A percentile compares a stretch with the other conserved stretches of the same genome.
Conservation (phyloP, 2,329 filamentous ascomycete genomes). For the Nannizziopsis barbatae region DNA sequence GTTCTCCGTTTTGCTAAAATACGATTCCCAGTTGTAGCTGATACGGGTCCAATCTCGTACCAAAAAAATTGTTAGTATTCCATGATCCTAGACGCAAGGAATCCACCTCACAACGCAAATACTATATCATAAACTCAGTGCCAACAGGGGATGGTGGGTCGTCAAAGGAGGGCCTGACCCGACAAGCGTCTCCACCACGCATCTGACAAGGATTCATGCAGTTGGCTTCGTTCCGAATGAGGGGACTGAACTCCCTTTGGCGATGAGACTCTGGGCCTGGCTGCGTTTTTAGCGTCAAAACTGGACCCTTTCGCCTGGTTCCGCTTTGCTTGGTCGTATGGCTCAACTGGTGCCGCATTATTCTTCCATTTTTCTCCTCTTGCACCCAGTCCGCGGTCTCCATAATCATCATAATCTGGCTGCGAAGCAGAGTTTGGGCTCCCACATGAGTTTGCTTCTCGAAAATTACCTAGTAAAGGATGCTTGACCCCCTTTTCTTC, state of each 20-base stretch:
- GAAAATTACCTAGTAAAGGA: slow-evolving; percentile 7
- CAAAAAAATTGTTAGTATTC: background rate
- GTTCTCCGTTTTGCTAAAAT: background rate
- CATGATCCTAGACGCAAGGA: background rate
- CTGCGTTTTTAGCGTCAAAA: slow-evolving; percentile 4
- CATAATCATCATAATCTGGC: background rate
- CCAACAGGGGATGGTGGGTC: too few relatives aligned
- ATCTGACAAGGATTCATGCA: slow-evolving; percentile 5
- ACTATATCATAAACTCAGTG: background rate
- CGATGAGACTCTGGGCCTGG: slow-evolving; percentile 2
- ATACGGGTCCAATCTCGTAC: too few relatives aligned
- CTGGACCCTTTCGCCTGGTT: slow-evolving; percentile 2
- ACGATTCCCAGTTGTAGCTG: too few relatives aligned
- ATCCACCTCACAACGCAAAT: background rate
- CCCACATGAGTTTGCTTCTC: slow-evolving; percentile 4
- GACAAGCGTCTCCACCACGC: slow-evolving; percentile 1
- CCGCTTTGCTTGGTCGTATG: slow-evolving; percentile 2
- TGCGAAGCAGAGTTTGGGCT: background rate
- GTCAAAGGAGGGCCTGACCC: background rate
- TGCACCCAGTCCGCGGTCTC: too few relatives aligned
- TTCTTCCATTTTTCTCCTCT: background rate
- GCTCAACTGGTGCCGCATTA: background rate
- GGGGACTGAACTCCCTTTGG: background rate
- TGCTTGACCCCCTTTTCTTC: slow-evolving; percentile 4
- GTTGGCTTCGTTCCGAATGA: slow-evolving; percentile 2